phyloP scores from a whole-genome alignment of 2,329 filamentous ascomycete genomes.

The Aspergillus uvarum region DNA sequence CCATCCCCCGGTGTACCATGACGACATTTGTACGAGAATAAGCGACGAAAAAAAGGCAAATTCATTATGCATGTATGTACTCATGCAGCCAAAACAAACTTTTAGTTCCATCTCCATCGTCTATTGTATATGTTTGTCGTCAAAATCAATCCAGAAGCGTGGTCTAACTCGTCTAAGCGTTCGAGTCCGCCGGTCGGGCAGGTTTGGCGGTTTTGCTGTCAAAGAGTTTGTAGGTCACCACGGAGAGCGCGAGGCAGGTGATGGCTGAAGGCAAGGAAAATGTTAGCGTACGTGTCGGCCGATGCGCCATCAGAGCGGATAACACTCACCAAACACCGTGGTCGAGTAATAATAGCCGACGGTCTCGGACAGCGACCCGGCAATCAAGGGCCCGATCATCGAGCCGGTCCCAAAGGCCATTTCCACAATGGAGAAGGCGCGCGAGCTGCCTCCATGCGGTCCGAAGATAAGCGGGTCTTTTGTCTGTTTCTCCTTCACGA shows the following conservation, averaged over 20 bases:
- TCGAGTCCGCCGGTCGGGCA: background rate
- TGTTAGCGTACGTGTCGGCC: too few relatives aligned
- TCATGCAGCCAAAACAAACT: too few relatives aligned
- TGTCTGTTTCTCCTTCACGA: slow-evolving; percentile 19
- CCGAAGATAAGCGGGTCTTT: slow-evolving; percentile 28
- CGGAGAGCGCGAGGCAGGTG: background rate
- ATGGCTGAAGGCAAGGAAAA: background rate
- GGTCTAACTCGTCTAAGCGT: too few relatives aligned
- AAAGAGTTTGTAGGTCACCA: background rate
- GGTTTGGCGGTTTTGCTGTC: background rate
- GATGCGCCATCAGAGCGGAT: too few relatives aligned
- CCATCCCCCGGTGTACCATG: too few relatives aligned
- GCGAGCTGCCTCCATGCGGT: slow-evolving; percentile 24
- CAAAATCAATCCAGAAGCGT: too few relatives aligned
- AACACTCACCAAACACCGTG: slow-evolving; percentile 14
- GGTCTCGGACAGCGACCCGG: slow-evolving; percentile 19
- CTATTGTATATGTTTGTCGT: too few relatives aligned
- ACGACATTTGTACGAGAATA: too few relatives aligned
- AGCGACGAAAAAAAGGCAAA: too few relatives aligned
- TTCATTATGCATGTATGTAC: too few relatives aligned
- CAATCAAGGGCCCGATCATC: slow-evolving; percentile 25
- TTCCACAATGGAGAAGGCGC: slow-evolving; percentile 24
- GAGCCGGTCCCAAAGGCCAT: slow-evolving; percentile 25
- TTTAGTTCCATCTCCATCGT: too few relatives aligned
- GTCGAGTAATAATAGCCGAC: slow-evolving; percentile 23